Conservation (phyloP, 371 early-diverging fungal genomes). For the Apophysomyces trapeziformis region DNA sequence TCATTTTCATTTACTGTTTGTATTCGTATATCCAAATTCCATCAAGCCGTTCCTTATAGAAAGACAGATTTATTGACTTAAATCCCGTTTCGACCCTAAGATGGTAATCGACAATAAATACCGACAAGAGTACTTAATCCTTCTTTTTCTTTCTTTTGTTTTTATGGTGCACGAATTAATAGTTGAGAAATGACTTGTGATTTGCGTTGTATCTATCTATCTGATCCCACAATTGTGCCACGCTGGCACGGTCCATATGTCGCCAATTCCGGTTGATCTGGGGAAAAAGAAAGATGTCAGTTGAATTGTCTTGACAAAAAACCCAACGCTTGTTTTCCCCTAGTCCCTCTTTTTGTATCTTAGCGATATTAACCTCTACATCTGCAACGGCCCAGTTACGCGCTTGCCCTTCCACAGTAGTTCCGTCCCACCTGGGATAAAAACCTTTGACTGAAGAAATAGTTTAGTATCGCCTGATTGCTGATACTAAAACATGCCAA, state of each 20-base stretch:
- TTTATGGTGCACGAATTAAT: constrained; percentile 26
- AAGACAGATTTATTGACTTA: too few relatives aligned
- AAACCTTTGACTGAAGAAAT: constrained; percentile 69
- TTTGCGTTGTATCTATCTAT: constrained; percentile 69
- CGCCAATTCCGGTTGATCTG: constrained; percentile 77
- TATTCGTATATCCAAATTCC: too few relatives aligned
- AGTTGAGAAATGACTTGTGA: constrained; percentile 59
- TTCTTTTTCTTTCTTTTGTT: background rate
- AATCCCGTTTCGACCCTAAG: too few relatives aligned
- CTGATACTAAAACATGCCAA: background rate
- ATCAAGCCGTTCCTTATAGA: too few relatives aligned
- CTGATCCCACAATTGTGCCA: constrained; percentile 79
- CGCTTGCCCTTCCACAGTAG: constrained; percentile 59
- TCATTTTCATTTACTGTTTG: too few relatives aligned
- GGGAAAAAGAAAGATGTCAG: background rate
- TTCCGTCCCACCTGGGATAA: constrained; percentile 81
- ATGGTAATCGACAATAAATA: too few relatives aligned
- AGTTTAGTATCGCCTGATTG: background rate
- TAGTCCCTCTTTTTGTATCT: background rate
- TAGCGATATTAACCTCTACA: constrained; percentile 58
- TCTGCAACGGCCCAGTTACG: constrained; percentile 76
- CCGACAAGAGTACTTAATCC: background rate
- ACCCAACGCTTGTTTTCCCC: too few relatives aligned
- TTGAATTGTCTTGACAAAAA: background rate
- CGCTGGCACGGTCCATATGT: constrained; percentile 76